Percentiles rank a stretch among this genome's conserved stretches.
Evolutionary conservation across 2,329 filamentous ascomycete species (phyloP).

Genomic region (Cryphonectria carpinicola): DNA sequence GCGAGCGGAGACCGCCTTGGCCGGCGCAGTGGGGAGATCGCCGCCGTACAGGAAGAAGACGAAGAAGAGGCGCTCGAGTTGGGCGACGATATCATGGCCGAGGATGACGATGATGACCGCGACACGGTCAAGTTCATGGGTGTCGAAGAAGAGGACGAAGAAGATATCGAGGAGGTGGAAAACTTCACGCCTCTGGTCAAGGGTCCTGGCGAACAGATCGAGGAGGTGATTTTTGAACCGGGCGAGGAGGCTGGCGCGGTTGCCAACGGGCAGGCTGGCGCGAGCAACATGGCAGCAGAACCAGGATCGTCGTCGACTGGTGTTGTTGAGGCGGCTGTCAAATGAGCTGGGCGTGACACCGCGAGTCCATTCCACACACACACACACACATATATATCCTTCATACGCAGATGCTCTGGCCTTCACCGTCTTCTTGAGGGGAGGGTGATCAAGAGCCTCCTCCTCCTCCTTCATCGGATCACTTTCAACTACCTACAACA

Average conservation of each 20-base stretch:
- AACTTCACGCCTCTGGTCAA: slow-evolving; percentile 29
- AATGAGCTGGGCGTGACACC: neutral
- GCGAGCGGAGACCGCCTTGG: slow-evolving; percentile 67
- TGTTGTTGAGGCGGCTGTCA: neutral
- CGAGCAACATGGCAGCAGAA: neutral
- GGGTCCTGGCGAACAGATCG: slow-evolving; percentile 28
- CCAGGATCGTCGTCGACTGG: neutral
- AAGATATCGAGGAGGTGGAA: slow-evolving; percentile 47
- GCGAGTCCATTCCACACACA: neutral
- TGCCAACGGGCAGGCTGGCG: slow-evolving; percentile 2
- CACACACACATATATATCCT: neutral
- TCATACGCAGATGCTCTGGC: neutral
- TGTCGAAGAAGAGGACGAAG: slow-evolving; percentile 48
- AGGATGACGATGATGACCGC: slow-evolving; percentile 41
- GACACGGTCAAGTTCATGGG: slow-evolving; percentile 55
- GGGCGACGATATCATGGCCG: slow-evolving; percentile 37
- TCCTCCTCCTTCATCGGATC: neutral
- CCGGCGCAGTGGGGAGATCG: slow-evolving; percentile 73
- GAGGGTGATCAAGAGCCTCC: neutral
- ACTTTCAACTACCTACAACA: neutral
- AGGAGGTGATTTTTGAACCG: slow-evolving; percentile 30
- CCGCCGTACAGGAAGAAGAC: slow-evolving; percentile 67
- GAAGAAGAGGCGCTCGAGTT: slow-evolving; percentile 47
- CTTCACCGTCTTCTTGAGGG: neutral
- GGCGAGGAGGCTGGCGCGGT: slow-evolving; percentile 17